Conservation (phyloP, 768 basidiomycete species). For the Auriscalpium orientale region DNA sequence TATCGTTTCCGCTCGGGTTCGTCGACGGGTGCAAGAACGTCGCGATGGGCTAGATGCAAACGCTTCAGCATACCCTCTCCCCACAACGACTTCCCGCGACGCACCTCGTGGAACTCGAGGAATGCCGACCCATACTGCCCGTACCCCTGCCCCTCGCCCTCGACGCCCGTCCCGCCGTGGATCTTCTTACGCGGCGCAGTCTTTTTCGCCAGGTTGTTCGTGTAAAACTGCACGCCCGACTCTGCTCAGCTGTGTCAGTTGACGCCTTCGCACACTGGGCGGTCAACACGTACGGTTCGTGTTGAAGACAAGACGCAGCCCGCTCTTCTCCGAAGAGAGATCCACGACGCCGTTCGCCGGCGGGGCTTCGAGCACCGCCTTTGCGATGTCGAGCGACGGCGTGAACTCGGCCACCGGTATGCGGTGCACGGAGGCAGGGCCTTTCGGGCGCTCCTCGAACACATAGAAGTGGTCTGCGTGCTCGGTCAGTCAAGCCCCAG, state of each 20-base stretch:
- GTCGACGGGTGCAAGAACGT: slow-evolving; percentile 56
- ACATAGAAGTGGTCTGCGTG: slow-evolving; percentile 60
- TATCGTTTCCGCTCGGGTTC: slow-evolving; percentile 48
- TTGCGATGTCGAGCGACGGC: slow-evolving; percentile 37
- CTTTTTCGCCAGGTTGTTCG: slow-evolving; percentile 44
- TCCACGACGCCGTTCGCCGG: slow-evolving; percentile 39
- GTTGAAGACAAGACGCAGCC: slow-evolving; percentile 52
- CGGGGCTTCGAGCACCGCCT: slow-evolving; percentile 30
- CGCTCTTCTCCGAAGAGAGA: slow-evolving; percentile 49
- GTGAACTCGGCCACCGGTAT: slow-evolving; percentile 36
- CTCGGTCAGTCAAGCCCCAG: background rate
- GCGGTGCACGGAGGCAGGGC: slow-evolving; percentile 35
- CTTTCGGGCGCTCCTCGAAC: slow-evolving; percentile 33
- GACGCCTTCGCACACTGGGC: background rate
- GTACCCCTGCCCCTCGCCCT: slow-evolving; percentile 42
- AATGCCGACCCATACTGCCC: slow-evolving; percentile 18
- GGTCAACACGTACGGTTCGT: slow-evolving; percentile 55
- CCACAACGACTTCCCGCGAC: background rate
- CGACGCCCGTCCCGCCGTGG: slow-evolving; percentile 63
- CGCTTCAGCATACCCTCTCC: background rate
- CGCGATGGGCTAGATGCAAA: slow-evolving; percentile 37
- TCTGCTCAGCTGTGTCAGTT: slow-evolving; percentile 34
- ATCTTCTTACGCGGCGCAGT: slow-evolving; percentile 61
- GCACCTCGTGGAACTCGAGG: slow-evolving; percentile 26
- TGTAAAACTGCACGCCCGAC: slow-evolving; percentile 69